Evolutionary conservation across 2,329 filamentous ascomycete species (phyloP), one percentile per base, ranked within the genome.

Genomic region (Apiospora pterosperma): DNA sequence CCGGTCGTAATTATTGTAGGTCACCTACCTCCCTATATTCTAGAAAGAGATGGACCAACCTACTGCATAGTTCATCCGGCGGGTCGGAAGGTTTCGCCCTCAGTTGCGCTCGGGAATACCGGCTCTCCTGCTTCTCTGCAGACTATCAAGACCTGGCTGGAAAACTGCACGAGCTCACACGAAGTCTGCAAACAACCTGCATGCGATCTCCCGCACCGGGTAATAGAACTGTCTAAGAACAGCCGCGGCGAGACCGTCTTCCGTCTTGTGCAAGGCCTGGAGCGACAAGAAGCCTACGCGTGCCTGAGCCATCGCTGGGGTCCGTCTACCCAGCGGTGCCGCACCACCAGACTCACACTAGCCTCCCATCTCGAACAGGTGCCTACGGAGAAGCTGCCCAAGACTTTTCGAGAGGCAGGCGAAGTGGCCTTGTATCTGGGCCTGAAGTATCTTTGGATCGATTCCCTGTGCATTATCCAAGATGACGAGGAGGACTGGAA

Each of bases 381-480:
- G n/a, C 36, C 36, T 1, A 3, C 52, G 8, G 31, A 34, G 0
- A 36, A 25, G 6, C 42, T 64, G 11, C 59, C 59, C 11, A 58
- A 36, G 25, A 62, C 48, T 4, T 65, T 65, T 31, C 41, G 52
- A 10, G 62, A 66, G 23, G 64, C 62, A 7, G 23, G 55, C 14
- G 21, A 42, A 8, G 36, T 66, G 21, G 41, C 58, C 7, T 14
- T 55, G 36, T 14, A 39, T 16, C 59, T 66, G 1, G 62, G 62
- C 1, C 25, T 61, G 6, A 59, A 52, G 11, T 66, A 66, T 34
- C 41, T 66, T 14, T 66, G 64, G 62, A 64, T 66, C 28, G 64
- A 66, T 31, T 64, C 64, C 3, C 21, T 66, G 7, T 66, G 64
- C 25, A 66, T 66, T 11, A 64, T 66, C 12, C 64, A 66, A n/a